Base-by-base conservation (phyloP, 345 rosid genomes). In the Aquilaria sinensis region DNA sequence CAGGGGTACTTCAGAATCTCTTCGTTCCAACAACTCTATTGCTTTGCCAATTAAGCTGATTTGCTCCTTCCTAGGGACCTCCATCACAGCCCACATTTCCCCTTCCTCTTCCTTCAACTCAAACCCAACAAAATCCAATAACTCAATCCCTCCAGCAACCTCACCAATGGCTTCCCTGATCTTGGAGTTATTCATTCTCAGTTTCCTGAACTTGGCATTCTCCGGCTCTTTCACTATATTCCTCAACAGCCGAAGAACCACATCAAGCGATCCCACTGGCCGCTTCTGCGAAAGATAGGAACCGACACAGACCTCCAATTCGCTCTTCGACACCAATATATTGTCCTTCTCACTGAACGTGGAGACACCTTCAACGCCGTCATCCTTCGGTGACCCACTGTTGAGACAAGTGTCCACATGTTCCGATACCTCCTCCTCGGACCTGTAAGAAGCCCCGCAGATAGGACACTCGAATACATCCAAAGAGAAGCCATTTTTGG, bases 21-120 rank as follows among this genome's bases (percentile, higher is more conserved):
- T 79, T 0, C 75, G 84, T 57, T 87, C 96, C 63, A 89, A 55
- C 56, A 84, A 65, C 23, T 72, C 70, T 30, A 81, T 70, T 43
- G 78, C 82, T 71, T 75, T 73, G 29, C 56, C 63, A 30, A 89
- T 84, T 74, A 83, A 56, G 7, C 64, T 58, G 49, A 81, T 66
- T 47, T 56, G 77, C 59, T 81, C 83, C 69, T 74, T 60, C 0
- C 65, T 60, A 7, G 96, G 96, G 56, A 69, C 82, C 51, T 82
- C 92, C 88, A 92, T 83, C 49, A 75, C 67, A 1, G 93, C 96
- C 91, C 91, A 92, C 78, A 89, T 71, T 73, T 92, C 98, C 14
- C 76, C 96, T 46, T 70, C 74, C 29, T 84, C 96, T 46, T 87
- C 94, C 70, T 67, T 87, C 80, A 87, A 72, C 58, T 66, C 60